Evolutionary conservation across 2,329 filamentous ascomycete genomes (phyloP).

Genomic region (Epichloe bromicola): DNA sequence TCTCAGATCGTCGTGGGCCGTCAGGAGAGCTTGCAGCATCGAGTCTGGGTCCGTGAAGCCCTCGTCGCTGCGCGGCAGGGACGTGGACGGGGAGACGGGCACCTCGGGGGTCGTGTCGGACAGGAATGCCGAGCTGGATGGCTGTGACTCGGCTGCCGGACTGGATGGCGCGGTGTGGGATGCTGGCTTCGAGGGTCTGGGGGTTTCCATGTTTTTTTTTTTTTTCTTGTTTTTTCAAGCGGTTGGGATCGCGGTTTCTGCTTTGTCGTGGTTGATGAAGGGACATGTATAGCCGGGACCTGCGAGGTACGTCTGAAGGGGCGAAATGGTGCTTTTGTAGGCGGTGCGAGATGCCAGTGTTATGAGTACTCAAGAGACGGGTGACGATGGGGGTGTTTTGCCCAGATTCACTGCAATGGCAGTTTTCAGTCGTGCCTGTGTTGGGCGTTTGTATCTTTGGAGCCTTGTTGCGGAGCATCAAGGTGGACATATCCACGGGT

Average conservation of each 20-base stretch:
- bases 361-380: no score
- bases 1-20: conserved; percentile 9
- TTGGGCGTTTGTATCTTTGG: no score
- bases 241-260: background rate
- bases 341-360: no score
- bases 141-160: background rate
- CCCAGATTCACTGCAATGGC: no score
- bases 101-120: background rate
- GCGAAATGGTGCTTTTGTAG: no score
- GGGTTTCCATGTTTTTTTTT: background rate
- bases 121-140: background rate
- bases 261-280: background rate
- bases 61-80: background rate
- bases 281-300: no score
- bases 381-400: no score
- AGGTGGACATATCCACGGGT: no score
- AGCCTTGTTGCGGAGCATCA: no score
- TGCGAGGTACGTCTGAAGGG: no score
- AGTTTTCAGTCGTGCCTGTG: no score
- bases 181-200: background rate
- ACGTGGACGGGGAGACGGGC: background rate
- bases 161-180: background rate
- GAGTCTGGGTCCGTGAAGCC: background rate
- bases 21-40: background rate
- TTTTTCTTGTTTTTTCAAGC: no score